A percentile compares a stretch with the other conserved stretches of the same genome.
These are phyloP conservation scores for Candida tallmaniae DNA, from an alignment of 805 yeast genomes.

Conservation along the genomic window DNA sequence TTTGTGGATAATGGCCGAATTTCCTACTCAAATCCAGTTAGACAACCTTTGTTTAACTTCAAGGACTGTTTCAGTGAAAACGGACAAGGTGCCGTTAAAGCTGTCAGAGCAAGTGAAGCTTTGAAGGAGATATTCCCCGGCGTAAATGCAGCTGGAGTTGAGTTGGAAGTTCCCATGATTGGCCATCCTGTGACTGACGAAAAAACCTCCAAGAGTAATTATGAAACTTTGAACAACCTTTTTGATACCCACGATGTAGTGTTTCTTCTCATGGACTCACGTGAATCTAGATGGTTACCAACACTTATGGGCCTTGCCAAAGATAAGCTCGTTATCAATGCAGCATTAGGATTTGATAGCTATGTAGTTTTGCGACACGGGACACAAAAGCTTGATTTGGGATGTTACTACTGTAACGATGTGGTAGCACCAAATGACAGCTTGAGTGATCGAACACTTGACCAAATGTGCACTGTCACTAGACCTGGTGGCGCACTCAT, in stretches of 20 bases:
- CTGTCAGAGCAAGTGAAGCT: conserved; percentile 70
- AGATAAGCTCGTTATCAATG: conserved; percentile 76
- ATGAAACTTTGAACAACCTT: conserved; percentile 46
- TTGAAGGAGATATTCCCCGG: conserved; percentile 75
- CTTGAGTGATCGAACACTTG: conserved; percentile 80
- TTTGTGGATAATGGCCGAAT: conserved; percentile 88
- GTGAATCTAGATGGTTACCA: conserved; percentile 98
- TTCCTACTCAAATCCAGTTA: conserved; percentile 90
- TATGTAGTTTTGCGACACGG: conserved; percentile 95
- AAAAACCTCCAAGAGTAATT: conserved; percentile 44
- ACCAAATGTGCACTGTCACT: conserved; percentile 98
- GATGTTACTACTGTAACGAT: conserved; percentile 96
- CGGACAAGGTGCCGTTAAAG: conserved; percentile 66
- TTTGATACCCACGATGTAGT: conserved; percentile 69
- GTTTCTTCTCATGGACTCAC: conserved; percentile 83
- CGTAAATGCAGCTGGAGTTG: conserved; percentile 57
- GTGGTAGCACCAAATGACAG: conserved; percentile 92
- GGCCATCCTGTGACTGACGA: conserved; percentile 80
- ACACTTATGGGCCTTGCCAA: conserved; percentile 69
- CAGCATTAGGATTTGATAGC: conserved; percentile 93
- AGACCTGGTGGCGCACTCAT: conserved; percentile 91
- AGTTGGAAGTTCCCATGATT: conserved; percentile 87
- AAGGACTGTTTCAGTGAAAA: conserved; percentile 68
- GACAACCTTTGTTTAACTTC: conserved; percentile 84
- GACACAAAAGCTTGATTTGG: conserved; percentile 41